Base-by-base conservation (phyloP, 2,329 filamentous ascomycete genomes). In the Nothophoma quercina region DNA sequence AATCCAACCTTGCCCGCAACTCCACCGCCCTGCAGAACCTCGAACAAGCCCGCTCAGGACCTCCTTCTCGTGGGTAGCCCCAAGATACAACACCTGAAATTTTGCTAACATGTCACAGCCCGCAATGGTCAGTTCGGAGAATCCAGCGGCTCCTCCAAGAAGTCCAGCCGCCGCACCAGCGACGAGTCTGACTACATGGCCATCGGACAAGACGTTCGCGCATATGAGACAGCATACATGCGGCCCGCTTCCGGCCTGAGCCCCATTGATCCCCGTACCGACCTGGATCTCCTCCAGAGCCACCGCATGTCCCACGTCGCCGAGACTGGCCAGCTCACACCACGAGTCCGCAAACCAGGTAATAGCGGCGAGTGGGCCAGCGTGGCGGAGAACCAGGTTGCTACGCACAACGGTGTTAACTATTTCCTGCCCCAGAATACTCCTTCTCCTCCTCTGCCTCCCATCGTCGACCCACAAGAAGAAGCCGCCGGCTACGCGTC, bases 271-370 rank as follows among this genome's bases (percentile, higher is more conserved):
- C 70, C 71, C 15, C 66, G 66, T n/a, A 67, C 62, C 19, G 68
- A 74, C 45, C 68, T 74, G 28, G 68, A 73, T 34, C 64, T 79
- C 21, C 75, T 81, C 48, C 72, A 79, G 47, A 78, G 64, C 51
- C 78, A 80, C 57, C 78, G 79, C 25, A 65, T 78, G 46, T 81
- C 79, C 5, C 79, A 80, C 56, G 78, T 78, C 25, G 79, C 79
- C 15, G 79, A 81, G 64, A 81, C 77, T 28, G 79, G 79, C 13
- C 79, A 81, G 56, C 70, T 81, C 38, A 74, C 72, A 22, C 75
- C 75, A 18, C 60, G 76, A 54, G 68, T 73, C 29, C 73, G 74
- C 49, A 69, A 64, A 56, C 69, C 70, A 57, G 69, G 67, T 49
- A 62, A 65, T 48, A 74, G 71, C 48, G 70, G 67, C 53, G 74